Evolutionary conservation across 2,329 filamentous ascomycete genomes (phyloP).

Genomic region (Delphinella strobiligena): DNA sequence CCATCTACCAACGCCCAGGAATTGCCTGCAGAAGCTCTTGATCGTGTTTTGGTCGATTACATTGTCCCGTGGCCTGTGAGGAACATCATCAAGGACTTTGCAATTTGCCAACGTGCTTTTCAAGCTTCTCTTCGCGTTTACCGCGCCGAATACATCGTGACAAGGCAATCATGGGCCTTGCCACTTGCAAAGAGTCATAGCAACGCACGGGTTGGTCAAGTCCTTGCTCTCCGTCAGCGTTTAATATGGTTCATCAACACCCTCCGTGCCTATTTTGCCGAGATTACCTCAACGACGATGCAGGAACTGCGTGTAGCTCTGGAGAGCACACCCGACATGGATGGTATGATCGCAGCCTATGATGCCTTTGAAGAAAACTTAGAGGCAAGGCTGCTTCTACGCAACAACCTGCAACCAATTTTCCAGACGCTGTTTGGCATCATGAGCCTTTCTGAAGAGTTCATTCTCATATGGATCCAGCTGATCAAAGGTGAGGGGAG

Average conservation of each 20-base stretch:
- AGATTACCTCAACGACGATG: slow-evolving; percentile 52
- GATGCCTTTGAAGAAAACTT: slow-evolving; percentile 49
- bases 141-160: slow-evolving; percentile 54
- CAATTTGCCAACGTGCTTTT: slow-evolving; percentile 59
- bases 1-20: background rate
- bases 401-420: slow-evolving; percentile 56
- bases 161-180: slow-evolving; percentile 14
- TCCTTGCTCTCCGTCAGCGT: slow-evolving; percentile 44
- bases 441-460: slow-evolving; percentile 60
- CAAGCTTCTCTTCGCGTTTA: slow-evolving; percentile 67
- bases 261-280: slow-evolving; percentile 64
- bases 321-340: slow-evolving; percentile 55
- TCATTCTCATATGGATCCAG: slow-evolving; percentile 47
- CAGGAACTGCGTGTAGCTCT: slow-evolving; percentile 46
- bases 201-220: background rate
- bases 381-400: slow-evolving; percentile 57
- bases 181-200: background rate
- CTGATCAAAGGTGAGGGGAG: no score
- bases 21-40: slow-evolving; percentile 31
- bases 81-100: slow-evolving; percentile 61
- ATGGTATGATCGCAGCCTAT: slow-evolving; percentile 67
- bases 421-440: slow-evolving; percentile 61
- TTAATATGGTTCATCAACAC: slow-evolving; percentile 69
- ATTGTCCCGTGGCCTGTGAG: slow-evolving; percentile 51
- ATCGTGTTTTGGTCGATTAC: slow-evolving; percentile 55